These are phyloP conservation scores for Verticillium tricorpus DNA, from an alignment of 2,329 filamentous ascomycete genomes.

Conservation along the genomic window DNA sequence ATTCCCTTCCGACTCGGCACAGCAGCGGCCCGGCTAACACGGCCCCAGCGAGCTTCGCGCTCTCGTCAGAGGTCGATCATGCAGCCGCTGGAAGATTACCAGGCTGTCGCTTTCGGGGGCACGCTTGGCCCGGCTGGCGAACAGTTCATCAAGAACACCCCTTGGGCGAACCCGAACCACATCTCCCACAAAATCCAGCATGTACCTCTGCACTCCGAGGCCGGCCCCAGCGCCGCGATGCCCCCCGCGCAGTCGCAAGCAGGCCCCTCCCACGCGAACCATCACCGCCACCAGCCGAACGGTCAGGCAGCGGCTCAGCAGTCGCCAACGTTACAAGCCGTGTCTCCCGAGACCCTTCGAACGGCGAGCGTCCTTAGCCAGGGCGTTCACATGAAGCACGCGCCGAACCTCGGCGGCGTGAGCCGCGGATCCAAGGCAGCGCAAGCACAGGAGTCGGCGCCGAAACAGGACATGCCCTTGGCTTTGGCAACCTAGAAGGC, in stretches of 20 bases:
- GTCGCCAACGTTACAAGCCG: slow-evolving; percentile 2
- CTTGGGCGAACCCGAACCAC: slow-evolving; percentile 89
- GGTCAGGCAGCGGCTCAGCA: slow-evolving; percentile 4
- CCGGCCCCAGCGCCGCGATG: slow-evolving; percentile 6
- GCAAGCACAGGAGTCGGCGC: slow-evolving; percentile 8
- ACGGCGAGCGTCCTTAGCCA: slow-evolving; percentile 12
- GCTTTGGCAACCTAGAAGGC: slow-evolving; percentile 12
- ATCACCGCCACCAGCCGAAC: slow-evolving; percentile 3
- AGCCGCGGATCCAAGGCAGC: slow-evolving; percentile 12
- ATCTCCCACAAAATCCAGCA: slow-evolving; percentile 55
- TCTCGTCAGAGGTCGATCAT: slow-evolving; percentile 14
- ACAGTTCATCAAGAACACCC: slow-evolving; percentile 82
- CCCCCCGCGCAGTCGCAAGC: slow-evolving; percentile 6
- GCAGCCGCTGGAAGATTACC: slow-evolving; percentile 42
- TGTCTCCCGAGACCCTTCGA: slow-evolving; percentile 9
- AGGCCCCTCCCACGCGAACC: slow-evolving; percentile 4
- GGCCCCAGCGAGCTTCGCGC: not conserved
- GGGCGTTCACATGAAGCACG: slow-evolving; percentile 12
- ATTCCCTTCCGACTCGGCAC: not conserved
- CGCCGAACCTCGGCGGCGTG: not conserved
- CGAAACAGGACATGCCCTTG: slow-evolving; percentile 11
- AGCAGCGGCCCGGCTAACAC: not conserved
- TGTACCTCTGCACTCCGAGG: slow-evolving; percentile 21
- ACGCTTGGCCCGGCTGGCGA: slow-evolving; percentile 67
- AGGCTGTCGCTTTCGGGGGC: slow-evolving; percentile 37